Conservation (phyloP, 176 grass and related monocot species). For the Ampelocalamus luodianensis region DNA sequence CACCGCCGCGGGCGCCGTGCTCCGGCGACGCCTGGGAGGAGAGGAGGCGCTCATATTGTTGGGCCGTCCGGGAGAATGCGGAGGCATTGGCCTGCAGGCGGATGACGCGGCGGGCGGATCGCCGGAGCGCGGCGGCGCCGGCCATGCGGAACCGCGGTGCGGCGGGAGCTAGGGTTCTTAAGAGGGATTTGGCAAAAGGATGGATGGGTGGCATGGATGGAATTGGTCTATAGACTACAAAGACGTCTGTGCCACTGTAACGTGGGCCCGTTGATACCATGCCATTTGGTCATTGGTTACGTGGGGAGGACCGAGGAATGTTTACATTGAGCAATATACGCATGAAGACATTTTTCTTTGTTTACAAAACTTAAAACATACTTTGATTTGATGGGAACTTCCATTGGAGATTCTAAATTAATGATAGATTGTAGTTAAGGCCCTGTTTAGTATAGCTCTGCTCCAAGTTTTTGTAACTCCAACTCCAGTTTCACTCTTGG, state of each 20-base stretch:
- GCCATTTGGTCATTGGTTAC: no score
- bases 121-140: conserved; percentile 53
- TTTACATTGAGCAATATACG: no score
- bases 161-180: conserved; percentile 59
- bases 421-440: no score
- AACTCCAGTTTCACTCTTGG: no score
- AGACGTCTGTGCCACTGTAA: not conserved
- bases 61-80: conserved; percentile 22
- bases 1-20: conserved; percentile 43
- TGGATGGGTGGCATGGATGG: not conserved
- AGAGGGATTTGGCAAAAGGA: conserved; percentile 22
- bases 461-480: no score
- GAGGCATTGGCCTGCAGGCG: not conserved
- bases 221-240: no score
- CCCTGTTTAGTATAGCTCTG: no score
- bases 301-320: no score
- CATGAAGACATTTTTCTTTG: no score
- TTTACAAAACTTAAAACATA: no score
- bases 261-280: not conserved
- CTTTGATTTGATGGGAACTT: no score
- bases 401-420: no score
- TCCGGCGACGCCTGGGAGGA: conserved; percentile 49
- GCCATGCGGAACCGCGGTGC: conserved; percentile 34
- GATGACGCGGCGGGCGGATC: conserved; percentile 32
- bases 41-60: conserved; percentile 35